These are phyloP conservation scores for Triticum dicoccoides DNA, from an alignment of 176 grass and related monocot genomes.

Conservation along the genomic window DNA sequence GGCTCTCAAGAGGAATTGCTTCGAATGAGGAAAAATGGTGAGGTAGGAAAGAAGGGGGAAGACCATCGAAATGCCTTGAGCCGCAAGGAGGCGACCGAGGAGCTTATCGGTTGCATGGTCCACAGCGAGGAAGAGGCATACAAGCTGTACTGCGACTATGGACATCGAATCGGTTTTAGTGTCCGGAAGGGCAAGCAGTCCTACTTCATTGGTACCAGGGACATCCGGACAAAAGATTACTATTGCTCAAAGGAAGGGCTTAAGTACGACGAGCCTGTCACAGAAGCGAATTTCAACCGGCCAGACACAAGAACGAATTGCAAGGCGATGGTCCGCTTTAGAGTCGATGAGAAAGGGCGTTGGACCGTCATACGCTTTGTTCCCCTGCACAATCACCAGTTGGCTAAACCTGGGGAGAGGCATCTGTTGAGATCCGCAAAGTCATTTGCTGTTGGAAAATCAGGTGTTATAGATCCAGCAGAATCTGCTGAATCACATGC, in stretches of 20 bases:
- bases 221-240: slow-evolving; percentile 81
- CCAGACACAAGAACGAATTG: slow-evolving; percentile 83
- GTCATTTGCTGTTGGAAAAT: slow-evolving; percentile 60
- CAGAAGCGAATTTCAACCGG: slow-evolving; percentile 75
- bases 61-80: slow-evolving; percentile 48
- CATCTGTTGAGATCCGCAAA: slow-evolving; percentile 77
- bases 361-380: slow-evolving; percentile 84
- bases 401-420: slow-evolving; percentile 83
- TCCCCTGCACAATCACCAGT: slow-evolving; percentile 73
- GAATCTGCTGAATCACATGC: slow-evolving; percentile 26
- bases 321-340: slow-evolving; percentile 89
- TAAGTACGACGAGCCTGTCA: slow-evolving; percentile 80
- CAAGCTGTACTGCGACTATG: slow-evolving; percentile 76
- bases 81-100: slow-evolving; percentile 55
- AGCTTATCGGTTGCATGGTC: slow-evolving; percentile 67
- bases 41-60: slow-evolving; percentile 41
- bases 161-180: slow-evolving; percentile 81
- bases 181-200: slow-evolving; percentile 89
- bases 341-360: slow-evolving; percentile 68
- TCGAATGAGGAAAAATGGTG: slow-evolving; percentile 49
- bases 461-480: slow-evolving; percentile 44
- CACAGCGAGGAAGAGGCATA: slow-evolving; percentile 87
- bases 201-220: slow-evolving; percentile 81
- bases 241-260: slow-evolving; percentile 94
- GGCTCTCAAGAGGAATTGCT: slow-evolving; percentile 50